Evolutionary conservation across 192 early-diverging fungal species (phyloP).

Genomic region (Jimgerdemannia flammicorona): DNA sequence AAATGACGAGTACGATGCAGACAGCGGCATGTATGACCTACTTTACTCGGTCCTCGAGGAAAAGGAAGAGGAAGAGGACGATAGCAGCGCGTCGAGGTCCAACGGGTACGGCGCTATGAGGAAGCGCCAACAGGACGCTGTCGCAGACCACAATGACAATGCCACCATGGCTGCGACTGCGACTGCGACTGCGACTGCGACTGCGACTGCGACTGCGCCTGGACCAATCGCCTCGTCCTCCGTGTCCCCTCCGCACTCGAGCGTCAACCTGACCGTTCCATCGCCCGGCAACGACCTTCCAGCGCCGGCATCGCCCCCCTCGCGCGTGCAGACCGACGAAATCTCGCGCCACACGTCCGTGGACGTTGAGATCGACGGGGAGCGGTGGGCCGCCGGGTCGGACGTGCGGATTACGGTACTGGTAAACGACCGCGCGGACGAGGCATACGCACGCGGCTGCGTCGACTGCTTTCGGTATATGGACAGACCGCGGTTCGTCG

Average conservation of each 20-base stretch:
- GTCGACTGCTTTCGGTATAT: conserved; percentile 36
- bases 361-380: conserved; percentile 35
- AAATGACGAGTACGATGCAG: conserved; percentile 32
- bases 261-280: neutral
- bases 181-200: too few species aligned
- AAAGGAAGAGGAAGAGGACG: conserved; percentile 21
- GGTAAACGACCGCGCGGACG: conserved; percentile 34
- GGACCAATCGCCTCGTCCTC: neutral
- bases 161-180: too few species aligned
- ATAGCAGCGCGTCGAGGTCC: conserved; percentile 12
- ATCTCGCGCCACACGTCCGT: conserved; percentile 17
- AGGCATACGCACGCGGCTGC: conserved; percentile 31
- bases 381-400: conserved; percentile 28
- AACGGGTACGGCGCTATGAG: conserved; percentile 4
- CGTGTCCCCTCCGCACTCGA: neutral
- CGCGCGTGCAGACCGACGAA: conserved; percentile 9
- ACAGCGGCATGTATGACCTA: conserved; percentile 30
- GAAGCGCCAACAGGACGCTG: neutral
- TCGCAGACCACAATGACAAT: neutral
- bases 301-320: conserved; percentile 11
- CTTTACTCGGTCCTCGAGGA: conserved; percentile 32
- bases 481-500: conserved; percentile 26
- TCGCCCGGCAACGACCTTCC: neutral
- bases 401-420: conserved; percentile 33
- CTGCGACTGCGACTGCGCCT: too few species aligned